phyloP scores from a whole-genome alignment of 164 flowering plant genomes.

The Sedum album region DNA sequence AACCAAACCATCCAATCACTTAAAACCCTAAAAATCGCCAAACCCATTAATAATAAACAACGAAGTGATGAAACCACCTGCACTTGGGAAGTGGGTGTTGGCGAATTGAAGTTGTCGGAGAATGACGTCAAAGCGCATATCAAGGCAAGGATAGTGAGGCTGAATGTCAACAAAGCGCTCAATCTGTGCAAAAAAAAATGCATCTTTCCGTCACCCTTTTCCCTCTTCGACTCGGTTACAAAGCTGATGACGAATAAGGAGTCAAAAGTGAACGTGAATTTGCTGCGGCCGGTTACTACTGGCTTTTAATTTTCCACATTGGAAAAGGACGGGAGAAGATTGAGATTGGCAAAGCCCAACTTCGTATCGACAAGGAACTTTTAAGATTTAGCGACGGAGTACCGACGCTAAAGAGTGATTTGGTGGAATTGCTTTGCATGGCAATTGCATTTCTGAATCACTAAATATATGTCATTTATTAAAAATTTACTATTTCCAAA shows the following conservation, averaged over 20 bases:
- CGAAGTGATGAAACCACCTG: constrained; percentile 50
- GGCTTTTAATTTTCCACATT: no score
- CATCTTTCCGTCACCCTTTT: constrained; percentile 29
- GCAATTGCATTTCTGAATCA: no score
- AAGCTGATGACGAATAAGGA: neutral
- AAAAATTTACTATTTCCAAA: no score
- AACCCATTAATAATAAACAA: no score
- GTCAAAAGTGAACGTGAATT: neutral
- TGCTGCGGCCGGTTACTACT: constrained; percentile 3
- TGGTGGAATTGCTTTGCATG: no score
- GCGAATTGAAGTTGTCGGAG: constrained; percentile 66
- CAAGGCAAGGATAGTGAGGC: constrained; percentile 66
- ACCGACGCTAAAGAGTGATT: no score
- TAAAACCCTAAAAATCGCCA: constrained; percentile 7
- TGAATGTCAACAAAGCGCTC: constrained; percentile 67
- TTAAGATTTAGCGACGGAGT: no score
- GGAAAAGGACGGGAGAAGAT: no score
- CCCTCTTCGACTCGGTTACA: no score
- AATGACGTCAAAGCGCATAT: constrained; percentile 75
- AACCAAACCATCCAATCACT: neutral
- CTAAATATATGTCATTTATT: no score
- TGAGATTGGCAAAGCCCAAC: no score
- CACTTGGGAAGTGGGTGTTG: constrained; percentile 58
- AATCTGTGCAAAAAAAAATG: constrained; percentile 76
- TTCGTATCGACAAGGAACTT: no score